Evolutionary conservation across 768 basidiomycete species (phyloP).

Genomic region (Lepiota venenata): DNA sequence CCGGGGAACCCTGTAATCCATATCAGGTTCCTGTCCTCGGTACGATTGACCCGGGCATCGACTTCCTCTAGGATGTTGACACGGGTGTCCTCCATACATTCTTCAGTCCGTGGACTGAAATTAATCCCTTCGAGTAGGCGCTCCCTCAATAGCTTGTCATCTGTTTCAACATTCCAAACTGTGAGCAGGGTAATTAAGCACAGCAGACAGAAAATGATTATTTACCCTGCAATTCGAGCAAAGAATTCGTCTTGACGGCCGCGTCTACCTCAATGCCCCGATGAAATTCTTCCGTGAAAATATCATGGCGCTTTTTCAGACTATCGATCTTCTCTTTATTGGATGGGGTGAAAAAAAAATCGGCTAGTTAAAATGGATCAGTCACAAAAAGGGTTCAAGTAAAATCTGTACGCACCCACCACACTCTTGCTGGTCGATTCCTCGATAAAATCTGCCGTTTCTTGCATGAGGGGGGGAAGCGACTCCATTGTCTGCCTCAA

Average conservation of each 20-base stretch:
- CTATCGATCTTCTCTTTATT: conserved; percentile 15
- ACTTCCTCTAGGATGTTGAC: conserved; percentile 6
- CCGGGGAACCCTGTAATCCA: conserved; percentile 21
- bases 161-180: conserved; percentile 10
- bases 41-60: not conserved
- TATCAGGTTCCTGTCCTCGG: conserved; percentile 7
- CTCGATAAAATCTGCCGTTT: conserved; percentile 21
- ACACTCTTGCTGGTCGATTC: conserved; percentile 12
- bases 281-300: conserved; percentile 22
- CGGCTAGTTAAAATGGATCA: conserved; percentile 6
- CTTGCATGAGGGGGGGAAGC: conserved; percentile 18
- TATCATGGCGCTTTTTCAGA: conserved; percentile 12
- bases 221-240: conserved; percentile 14
- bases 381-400: not conserved
- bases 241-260: conserved; percentile 11
- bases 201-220: not conserved
- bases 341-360: conserved; percentile 10
- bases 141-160: conserved; percentile 15
- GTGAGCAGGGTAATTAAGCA: not conserved
- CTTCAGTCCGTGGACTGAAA: not conserved
- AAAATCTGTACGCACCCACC: not conserved
- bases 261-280: conserved; percentile 21
- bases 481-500: conserved; percentile 21
- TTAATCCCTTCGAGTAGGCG: conserved; percentile 4
- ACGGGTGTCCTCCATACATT: conserved; percentile 17